Evolutionary conservation across 2,329 filamentous ascomycete species (phyloP), one percentile per base, ranked within the genome.

Genomic region (Aspergillus jensenii): DNA sequence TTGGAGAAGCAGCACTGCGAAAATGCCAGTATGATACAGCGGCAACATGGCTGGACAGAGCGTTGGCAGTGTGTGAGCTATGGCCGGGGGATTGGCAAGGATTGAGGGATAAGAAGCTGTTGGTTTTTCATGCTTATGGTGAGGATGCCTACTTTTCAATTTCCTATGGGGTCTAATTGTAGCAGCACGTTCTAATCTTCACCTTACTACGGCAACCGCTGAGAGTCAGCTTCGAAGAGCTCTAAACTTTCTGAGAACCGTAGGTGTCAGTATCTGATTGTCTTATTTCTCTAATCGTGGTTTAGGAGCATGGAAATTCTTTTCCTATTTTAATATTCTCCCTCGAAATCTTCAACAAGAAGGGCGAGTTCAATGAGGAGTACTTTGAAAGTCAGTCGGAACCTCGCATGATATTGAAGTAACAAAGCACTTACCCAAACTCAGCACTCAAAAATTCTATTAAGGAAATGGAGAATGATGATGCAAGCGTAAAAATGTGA

Each of bases 1-100:
- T 96, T 41, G 91, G 91, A 3, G 85, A 82, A 48, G 80, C 81
- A 14, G 73, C 88, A 14, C 71, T 85, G 2, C 71, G 69, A 3
- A 83, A 81, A 52, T 75, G 79, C 7, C 80, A 89, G 52, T 81
- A 81, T 61, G 66, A 75, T 1, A 69, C 81, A 45, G 88, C 90
- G 0, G 70, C 82, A 2, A 86, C 83, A 66, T 98, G 93, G 95
- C 76, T 96, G 0, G 82, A 87, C 55, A 82, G 90, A 62, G 87
- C 90, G 3, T 80, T 84, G 49, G 77, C 85, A 11, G 67, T 87
- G 27, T 77, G 93, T 25, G 81, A 82, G 51, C 8, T 56, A 15
- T 31, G 27, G 15, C 56, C 52, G 4, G 66, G 68, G 19, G 84
- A 85, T 55, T 86, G 86, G 27, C 75, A 79, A 6, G 83, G 87